Base-by-base conservation (phyloP, 169 alveolate genomes). In the Toxoplasma gondii region DNA sequence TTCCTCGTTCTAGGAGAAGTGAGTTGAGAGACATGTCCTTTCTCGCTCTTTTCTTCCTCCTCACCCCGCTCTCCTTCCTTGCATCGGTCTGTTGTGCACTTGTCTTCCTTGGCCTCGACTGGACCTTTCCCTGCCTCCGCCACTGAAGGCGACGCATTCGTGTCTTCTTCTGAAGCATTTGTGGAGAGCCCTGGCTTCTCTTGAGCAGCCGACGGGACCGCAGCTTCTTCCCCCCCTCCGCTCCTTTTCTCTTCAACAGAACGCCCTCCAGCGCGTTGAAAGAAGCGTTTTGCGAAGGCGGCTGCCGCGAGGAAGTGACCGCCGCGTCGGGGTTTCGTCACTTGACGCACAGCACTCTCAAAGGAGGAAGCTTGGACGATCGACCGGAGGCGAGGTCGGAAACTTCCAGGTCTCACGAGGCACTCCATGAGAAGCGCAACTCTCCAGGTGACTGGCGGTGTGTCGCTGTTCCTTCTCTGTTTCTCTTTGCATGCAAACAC, bases 301-400 rank as follows among this genome's bases (percentile, higher is more conserved):
- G 86, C 86, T 10, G 86, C 86, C 4, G 86, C 86, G 31, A 36
- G 86, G 45, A 78, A 78, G 86, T 78, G 86, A n/a, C 86, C 86
- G 27, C 86, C 86, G 4, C 86, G 86, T n/a, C 86, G 86, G 27
- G 86, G 49, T n/a, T 38, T n/a, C 44, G 86, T 78, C 29, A 78
- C 86, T n/a, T 78, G 86, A 10, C 86, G 86, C 2, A 10, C 4
- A 7, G 86, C 86, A 27, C 86, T 31, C 39, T 41, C 45, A n/a
- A 78, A 38, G n/a, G 86, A 78, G 45, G 86, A 78, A 78, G 86
- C 86, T 9, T 19, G 49, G 29, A 78, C 49, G 45, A n/a, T 36
- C n/a, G 86, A 78, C n/a, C 86, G 86, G 86, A 78, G 86, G 45
- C 86, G 86, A 17, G 86, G 86, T 27, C n/a, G 2, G 44, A 78